phyloP scores from a whole-genome alignment of 352 stramenopile genomes.

The Thraustochytrium aureum region DNA sequence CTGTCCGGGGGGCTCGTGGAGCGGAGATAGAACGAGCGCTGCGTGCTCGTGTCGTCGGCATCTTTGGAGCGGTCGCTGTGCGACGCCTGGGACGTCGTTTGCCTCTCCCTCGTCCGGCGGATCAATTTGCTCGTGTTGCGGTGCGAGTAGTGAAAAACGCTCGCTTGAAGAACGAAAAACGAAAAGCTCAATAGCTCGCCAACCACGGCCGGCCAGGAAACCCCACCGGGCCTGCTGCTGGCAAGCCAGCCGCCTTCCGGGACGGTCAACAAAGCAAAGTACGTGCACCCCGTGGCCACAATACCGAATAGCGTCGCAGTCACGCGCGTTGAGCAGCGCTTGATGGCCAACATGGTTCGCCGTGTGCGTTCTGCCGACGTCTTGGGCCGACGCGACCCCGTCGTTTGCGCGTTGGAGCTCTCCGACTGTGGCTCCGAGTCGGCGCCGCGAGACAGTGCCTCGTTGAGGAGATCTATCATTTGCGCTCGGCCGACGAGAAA shows the following conservation, averaged over 20 bases:
- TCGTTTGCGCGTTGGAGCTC: neutral
- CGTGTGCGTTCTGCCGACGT: neutral
- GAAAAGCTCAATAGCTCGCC: neutral
- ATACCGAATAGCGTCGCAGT: neutral
- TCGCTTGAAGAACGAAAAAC: neutral
- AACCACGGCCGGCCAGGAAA: neutral
- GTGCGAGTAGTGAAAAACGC: neutral
- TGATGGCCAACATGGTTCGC: neutral
- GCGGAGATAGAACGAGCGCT: too few species aligned
- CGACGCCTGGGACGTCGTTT: too few species aligned
- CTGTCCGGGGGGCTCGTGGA: too few species aligned
- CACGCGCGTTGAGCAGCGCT: conserved; percentile 7
- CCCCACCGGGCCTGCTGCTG: neutral
- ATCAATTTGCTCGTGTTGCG: neutral
- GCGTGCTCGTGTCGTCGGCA: too few species aligned
- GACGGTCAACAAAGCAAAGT: neutral
- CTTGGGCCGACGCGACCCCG: neutral
- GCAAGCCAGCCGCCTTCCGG: neutral
- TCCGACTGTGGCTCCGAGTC: neutral
- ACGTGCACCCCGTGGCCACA: neutral
- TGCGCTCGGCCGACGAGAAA: neutral
- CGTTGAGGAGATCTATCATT: neutral
- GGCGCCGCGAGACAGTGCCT: neutral
- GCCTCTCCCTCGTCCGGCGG: too few species aligned
- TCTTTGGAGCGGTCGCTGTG: too few species aligned